Percentiles rank a stretch among this genome's conserved stretches.
phyloP scores from a whole-genome alignment of 2,329 filamentous ascomycete species.

The Akanthomyces uredinophilus region DNA sequence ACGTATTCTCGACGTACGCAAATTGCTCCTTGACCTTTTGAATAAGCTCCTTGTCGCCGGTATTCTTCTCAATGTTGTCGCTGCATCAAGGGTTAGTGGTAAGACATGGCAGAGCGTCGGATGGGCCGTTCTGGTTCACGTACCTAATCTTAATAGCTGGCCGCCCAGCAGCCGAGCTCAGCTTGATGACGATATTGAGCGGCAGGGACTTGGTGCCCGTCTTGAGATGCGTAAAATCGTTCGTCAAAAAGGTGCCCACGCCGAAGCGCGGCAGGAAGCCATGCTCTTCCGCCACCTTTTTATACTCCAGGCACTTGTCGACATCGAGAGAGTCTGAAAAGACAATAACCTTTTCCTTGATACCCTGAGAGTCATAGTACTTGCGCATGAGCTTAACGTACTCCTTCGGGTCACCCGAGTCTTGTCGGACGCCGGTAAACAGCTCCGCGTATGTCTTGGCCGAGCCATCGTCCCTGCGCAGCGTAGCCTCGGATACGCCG shows the following conservation, averaged over 20 bases:
- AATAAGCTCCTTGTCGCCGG: constrained; percentile 75
- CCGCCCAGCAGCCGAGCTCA: constrained; percentile 75
- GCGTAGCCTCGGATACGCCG: constrained; percentile 38
- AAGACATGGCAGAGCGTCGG: neutral
- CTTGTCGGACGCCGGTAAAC: constrained; percentile 81
- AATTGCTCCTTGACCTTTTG: constrained; percentile 77
- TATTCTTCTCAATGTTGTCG: constrained; percentile 91
- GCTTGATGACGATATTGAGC: constrained; percentile 96
- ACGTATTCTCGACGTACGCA: constrained; percentile 80
- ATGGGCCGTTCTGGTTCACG: constrained; percentile 8
- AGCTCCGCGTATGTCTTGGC: constrained; percentile 69
- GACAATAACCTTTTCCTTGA: constrained; percentile 81
- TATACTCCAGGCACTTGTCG: constrained; percentile 86
- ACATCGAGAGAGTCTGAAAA: constrained; percentile 95
- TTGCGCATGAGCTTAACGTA: constrained; percentile 74
- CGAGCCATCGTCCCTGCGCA: constrained; percentile 34
- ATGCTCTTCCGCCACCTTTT: constrained; percentile 70
- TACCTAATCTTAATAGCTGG: constrained; percentile 83
- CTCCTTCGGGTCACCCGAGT: constrained; percentile 77
- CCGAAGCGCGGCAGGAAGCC: constrained; percentile 87
- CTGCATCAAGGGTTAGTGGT: constrained; percentile 26
- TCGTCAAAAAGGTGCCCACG: constrained; percentile 92
- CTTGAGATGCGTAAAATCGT: constrained; percentile 74
- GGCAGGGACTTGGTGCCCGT: constrained; percentile 81
- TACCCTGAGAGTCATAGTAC: constrained; percentile 73